These are phyloP conservation scores for Xylaria flabelliformis DNA, from an alignment of 495 filamentous ascomycete species.

Conservation along the genomic window DNA sequence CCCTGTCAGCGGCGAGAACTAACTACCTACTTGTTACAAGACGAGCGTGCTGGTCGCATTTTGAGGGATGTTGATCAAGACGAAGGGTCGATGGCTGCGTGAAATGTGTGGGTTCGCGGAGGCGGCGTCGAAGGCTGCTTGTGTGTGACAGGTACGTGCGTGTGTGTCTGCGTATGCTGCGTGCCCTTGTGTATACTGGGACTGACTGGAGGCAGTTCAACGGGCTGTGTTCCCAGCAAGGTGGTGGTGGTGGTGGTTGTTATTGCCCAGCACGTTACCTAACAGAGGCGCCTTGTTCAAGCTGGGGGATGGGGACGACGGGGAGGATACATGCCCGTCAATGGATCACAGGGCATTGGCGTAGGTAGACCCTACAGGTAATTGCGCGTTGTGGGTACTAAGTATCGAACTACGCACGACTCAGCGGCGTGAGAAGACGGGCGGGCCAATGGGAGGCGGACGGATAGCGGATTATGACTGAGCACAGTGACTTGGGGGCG, in stretches of 20 bases:
- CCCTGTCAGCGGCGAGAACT: constrained; percentile 6
- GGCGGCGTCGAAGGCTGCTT: neutral
- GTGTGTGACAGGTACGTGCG: neutral
- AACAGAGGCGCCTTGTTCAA: constrained; percentile 7
- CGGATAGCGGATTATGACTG: neutral
- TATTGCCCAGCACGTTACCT: neutral
- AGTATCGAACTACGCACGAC: constrained; percentile 9
- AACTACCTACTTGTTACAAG: constrained; percentile 24
- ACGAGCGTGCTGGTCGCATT: constrained; percentile 23
- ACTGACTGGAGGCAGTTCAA: neutral
- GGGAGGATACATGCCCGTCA: constrained; percentile 1
- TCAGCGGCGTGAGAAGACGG: neutral
- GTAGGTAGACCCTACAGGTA: neutral
- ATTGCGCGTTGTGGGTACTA: constrained; percentile 1
- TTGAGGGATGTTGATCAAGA: constrained; percentile 5
- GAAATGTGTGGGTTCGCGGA: neutral
- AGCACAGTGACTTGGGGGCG: neutral
- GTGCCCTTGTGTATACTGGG: neutral
- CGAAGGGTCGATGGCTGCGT: constrained; percentile 5
- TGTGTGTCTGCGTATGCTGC: no score
- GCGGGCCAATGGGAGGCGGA: constrained; percentile 16
- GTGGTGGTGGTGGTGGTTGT: neutral
- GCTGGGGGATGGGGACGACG: neutral
- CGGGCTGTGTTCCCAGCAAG: neutral
- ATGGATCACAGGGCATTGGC: neutral